phyloP scores from a whole-genome alignment of 352 stramenopile genomes.

The Phytopythium delawarense region DNA sequence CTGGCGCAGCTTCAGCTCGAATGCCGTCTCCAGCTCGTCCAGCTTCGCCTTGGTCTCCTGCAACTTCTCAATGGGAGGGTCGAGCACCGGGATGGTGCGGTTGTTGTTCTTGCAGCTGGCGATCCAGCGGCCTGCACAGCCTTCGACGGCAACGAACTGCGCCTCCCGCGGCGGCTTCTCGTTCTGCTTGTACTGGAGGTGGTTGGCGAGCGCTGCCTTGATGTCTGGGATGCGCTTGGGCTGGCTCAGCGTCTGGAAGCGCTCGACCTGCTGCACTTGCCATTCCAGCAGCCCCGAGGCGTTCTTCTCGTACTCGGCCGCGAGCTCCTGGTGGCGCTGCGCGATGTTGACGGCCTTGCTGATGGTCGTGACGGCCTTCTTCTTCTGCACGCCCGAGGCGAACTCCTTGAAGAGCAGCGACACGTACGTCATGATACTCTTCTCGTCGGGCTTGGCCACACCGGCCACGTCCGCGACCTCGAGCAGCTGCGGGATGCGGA shows the following conservation, averaged over 20 bases:
- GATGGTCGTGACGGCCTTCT: conserved; percentile 87
- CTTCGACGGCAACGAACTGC: conserved; percentile 76
- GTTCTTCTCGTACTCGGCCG: conserved; percentile 66
- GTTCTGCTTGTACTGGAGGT: conserved; percentile 86
- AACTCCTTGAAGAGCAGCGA: conserved; percentile 91
- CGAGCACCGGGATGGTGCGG: conserved; percentile 58
- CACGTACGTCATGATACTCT: conserved; percentile 91
- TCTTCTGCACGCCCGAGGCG: conserved; percentile 86
- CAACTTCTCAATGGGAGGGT: conserved; percentile 74
- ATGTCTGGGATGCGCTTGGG: conserved; percentile 64
- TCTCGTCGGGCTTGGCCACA: conserved; percentile 86
- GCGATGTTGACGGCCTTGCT: conserved; percentile 89
- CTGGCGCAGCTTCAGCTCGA: conserved; percentile 65
- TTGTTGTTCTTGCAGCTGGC: conserved; percentile 88
- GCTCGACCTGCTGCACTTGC: conserved; percentile 60
- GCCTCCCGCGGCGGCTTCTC: conserved; percentile 82
- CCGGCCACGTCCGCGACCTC: conserved; percentile 85
- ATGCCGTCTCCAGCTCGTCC: conserved; percentile 64
- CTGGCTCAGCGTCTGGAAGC: conserved; percentile 71
- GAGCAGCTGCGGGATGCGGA: conserved; percentile 85
- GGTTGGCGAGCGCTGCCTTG: conserved; percentile 54
- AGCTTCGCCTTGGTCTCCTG: conserved; percentile 71
- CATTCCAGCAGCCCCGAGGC: conserved; percentile 72
- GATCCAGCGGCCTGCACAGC: conserved; percentile 75
- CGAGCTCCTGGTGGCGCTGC: conserved; percentile 83